phyloP scores from a whole-genome alignment of 768 basidiomycete species.

The Amanita inopinata region DNA sequence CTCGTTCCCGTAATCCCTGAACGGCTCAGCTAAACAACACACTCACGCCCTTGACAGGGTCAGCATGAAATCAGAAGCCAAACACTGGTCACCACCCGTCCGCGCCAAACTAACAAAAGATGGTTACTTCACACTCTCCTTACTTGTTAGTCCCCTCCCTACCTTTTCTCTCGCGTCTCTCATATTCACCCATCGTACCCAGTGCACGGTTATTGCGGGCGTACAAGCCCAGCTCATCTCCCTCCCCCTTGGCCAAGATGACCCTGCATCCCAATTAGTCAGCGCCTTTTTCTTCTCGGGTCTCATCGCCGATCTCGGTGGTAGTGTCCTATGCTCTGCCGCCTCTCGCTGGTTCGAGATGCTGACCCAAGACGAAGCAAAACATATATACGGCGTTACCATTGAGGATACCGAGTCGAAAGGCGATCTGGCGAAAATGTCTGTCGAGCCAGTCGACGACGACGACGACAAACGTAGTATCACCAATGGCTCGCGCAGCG shows the following conservation, averaged over 20 bases:
- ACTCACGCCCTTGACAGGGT: neutral
- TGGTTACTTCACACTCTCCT: neutral
- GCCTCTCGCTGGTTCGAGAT: conserved; percentile 7
- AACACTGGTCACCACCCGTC: neutral
- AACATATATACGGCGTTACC: conserved; percentile 2
- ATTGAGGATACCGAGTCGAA: neutral
- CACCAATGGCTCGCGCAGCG: neutral
- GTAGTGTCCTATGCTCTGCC: neutral
- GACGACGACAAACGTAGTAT: neutral
- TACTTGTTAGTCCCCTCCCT: neutral
- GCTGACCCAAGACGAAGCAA: conserved; percentile 1
- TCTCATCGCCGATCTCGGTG: conserved; percentile 4
- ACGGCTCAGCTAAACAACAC: neutral
- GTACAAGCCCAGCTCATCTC: conserved; percentile 4
- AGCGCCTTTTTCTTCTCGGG: conserved; percentile 5
- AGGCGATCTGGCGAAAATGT: neutral
- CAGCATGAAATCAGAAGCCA: neutral
- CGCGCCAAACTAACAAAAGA: conserved; percentile 1
- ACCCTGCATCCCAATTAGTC: neutral
- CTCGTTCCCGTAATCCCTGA: too few relatives aligned
- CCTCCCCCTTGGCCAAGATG: neutral
- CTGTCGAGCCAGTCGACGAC: neutral
- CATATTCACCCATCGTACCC: neutral
- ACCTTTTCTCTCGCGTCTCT: neutral
- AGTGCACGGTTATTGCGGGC: conserved; percentile 6